Base-by-base conservation (phyloP, 2,329 filamentous ascomycete genomes). In the Fusarium tuaranense region DNA sequence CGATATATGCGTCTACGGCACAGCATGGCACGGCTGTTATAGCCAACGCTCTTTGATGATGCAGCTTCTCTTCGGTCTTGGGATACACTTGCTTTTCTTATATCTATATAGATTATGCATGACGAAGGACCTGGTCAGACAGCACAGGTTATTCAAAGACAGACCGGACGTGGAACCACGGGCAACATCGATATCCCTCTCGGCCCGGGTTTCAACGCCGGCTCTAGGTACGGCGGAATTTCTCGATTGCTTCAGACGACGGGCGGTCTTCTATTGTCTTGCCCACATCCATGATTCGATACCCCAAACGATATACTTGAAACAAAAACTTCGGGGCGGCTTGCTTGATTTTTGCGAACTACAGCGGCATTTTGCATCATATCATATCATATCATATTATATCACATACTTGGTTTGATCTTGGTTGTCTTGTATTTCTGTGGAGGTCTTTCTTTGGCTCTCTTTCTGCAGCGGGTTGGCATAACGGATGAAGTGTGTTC, bases 51-150 rank as follows among this genome's bases (percentile, higher is more conserved):
- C 48, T 20, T 59, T 51, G 61, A 51, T 44, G 61, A 57, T 25
- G 32, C 53, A 38, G 34, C 48, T 27, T 61, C 63, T 48, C 55
- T 55, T 48, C 55, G 60, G 44, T 51, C 65, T 48, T 44, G 57
- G 44, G 69, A 64, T 46, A 66, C 30, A 60, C 63, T 65, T 71
- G 58, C 51, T 62, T 77, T 67, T 65, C 63, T 68, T 58, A 63
- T 60, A 69, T 59, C 67, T 55, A 63, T 75, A 74, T 74, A 78
- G 69, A 78, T 73, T 66, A 70, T 69, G 65, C 67, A 76, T 74
- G 69, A 72, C 61, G 65, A 72, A 46, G 68, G 75, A 67, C 77
- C 77, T 78, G 78, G 78, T 78, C 62, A 77, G 63, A 80, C 79
- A 80, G 78, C 67, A 80, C 79, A 80, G 79, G 79, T 70, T 73